Conservation (phyloP, 352 stramenopile species). For the Phytophthora constricta region DNA sequence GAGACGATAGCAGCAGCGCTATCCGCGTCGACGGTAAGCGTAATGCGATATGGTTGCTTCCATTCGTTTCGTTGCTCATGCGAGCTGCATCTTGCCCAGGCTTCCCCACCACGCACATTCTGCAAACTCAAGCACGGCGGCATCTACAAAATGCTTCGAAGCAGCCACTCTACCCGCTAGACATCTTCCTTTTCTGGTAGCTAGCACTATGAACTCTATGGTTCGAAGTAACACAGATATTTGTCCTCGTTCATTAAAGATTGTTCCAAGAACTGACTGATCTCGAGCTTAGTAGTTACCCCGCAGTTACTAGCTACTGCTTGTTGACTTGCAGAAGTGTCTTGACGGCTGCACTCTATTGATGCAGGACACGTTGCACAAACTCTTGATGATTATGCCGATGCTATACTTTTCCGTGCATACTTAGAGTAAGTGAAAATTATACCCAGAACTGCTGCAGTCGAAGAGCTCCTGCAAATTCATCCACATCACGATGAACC, state of each 20-base stretch:
- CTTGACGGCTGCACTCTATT: no score
- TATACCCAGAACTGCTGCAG: no score
- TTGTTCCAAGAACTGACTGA: background rate
- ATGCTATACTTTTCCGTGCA: no score
- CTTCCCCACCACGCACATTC: slow-evolving; percentile 43
- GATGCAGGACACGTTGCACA: background rate
- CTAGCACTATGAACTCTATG: background rate
- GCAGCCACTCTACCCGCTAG: slow-evolving; percentile 19
- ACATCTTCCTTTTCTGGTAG: no score
- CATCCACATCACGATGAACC: slow-evolving; percentile 75
- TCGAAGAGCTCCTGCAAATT: no score
- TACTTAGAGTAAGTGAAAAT: no score
- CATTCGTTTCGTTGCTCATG: slow-evolving; percentile 1
- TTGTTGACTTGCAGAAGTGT: no score
- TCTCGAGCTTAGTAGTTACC: no score
- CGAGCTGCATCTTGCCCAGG: slow-evolving; percentile 16
- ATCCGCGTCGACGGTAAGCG: slow-evolving; percentile 30
- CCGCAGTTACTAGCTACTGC: no score
- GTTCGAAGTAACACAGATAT: background rate
- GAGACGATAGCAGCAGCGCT: background rate
- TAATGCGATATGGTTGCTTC: background rate
- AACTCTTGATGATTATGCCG: no score
- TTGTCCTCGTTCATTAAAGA: background rate
- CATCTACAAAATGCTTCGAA: slow-evolving; percentile 76
- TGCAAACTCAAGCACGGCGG: slow-evolving; percentile 64